Base-by-base conservation (phyloP, 2,329 filamentous ascomycete species). In the Dactylonectria estremocensis region DNA sequence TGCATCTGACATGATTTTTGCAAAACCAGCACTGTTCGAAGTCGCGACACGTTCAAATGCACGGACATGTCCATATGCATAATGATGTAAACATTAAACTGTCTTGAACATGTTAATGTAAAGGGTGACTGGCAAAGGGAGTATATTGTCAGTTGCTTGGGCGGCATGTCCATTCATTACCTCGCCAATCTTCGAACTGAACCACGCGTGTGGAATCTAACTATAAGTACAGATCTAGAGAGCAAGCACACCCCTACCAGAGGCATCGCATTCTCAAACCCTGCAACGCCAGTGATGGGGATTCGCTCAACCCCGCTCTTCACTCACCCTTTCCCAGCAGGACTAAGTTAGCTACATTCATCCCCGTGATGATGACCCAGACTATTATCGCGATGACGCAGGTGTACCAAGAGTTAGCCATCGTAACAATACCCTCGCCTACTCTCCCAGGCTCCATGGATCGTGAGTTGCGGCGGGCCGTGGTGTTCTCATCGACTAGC, bases 331-430 rank as follows among this genome's bases (percentile, higher is more conserved):
- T 60, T 14, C 73, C 91, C 74, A 93, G 77, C 9, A 95, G 78
- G 3, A 94, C 93, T 71, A 95, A 77, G 68, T 93, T 87, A 0
- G 93, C 91, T n/a, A 94, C 85, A 77, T 95, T 95, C 91, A 95
- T 92, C 8, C 93, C 82, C 0, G 90, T 88, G 76, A 96, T 93
- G 31, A 95, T 80, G 1, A 91, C 67, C 93, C 94, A 96, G 53
- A 96, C 88, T 1, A 90, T 11, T 0, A 89, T 79, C 0, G 83
- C 82, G 3, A 94, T 69, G 0, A 80, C 79, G 1, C 88, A 84
- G 8, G 90, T 86, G 61, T 91, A 80, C 89, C 92, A 93, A 55
- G 89, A 85, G 76, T 95, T 96, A 40, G 88, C 85, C 93, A 97
- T 95, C 74, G 88, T 87, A 1, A 88, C 73, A 18, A 77, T 69